Conservation (phyloP, 2,329 filamentous ascomycete genomes). For the Alternaria hordeiaustralica region DNA sequence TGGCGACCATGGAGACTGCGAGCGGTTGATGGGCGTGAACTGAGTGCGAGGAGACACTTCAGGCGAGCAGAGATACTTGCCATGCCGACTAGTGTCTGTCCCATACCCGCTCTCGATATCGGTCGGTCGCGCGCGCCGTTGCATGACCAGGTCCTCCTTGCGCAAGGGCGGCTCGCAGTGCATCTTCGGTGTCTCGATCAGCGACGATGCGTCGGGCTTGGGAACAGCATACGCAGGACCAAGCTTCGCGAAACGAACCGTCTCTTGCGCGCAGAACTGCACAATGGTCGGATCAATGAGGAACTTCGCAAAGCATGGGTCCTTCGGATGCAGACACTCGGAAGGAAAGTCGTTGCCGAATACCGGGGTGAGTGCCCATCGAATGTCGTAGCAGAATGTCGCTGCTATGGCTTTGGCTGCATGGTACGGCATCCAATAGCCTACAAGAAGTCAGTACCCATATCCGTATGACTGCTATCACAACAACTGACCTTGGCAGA, state of each 20-base stretch:
- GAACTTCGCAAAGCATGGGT: constrained; percentile 64
- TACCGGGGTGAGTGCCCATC: constrained; percentile 84
- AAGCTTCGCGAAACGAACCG: constrained; percentile 44
- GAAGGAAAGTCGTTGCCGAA: constrained; percentile 84
- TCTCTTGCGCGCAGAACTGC: constrained; percentile 45
- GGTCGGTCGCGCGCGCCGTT: constrained; percentile 19
- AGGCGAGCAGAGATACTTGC: constrained; percentile 48
- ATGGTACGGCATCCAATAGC: constrained; percentile 94
- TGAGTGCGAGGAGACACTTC: constrained; percentile 48
- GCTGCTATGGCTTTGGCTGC: constrained; percentile 87
- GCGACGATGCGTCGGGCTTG: constrained; percentile 1
- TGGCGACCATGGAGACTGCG: constrained; percentile 20
- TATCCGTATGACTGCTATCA: not conserved
- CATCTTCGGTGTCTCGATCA: constrained; percentile 14
- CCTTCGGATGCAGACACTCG: constrained; percentile 70
- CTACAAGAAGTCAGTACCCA: constrained; percentile 54
- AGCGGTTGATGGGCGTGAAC: constrained; percentile 52
- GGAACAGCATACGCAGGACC: constrained; percentile 22
- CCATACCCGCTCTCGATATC: constrained; percentile 52
- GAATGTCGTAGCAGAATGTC: constrained; percentile 87
- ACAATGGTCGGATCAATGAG: constrained; percentile 51
- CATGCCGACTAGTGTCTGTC: constrained; percentile 50
- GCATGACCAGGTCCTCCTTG: constrained; percentile 10
- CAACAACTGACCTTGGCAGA: constrained; percentile 68
- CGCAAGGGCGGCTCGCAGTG: constrained; percentile 24